Evolutionary conservation across 2,329 filamentous ascomycete species (phyloP), one percentile per base, ranked within the genome.

Genomic region (Lecanicillium sp.): DNA sequence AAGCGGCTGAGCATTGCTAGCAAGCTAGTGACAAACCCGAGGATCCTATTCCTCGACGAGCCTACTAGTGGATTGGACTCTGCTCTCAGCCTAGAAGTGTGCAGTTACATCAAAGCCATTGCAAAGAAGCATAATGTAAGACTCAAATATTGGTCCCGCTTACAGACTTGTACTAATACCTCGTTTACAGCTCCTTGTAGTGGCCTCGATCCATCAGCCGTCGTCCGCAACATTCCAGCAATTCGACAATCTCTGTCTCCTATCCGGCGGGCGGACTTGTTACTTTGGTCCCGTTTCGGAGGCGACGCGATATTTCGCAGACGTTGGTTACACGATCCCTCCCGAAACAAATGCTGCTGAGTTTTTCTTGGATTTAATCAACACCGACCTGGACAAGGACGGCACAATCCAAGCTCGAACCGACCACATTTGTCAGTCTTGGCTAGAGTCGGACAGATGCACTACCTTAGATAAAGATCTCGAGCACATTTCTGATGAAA

Each of bases 41-140:
- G 82, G 57, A 78, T 94, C 7, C 58, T 94, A 17, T 92, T 94
- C 53, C 63, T 94, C 22, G 85, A 92, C 53, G 85, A 92, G 58
- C 85, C 85, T 1, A 94, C 86, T 0, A 87, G 82, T 47, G 87
- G 87, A 8, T 66, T 94, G 9, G 87, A 94, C 56, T 89, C 84
- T 7, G 79, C 78, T 0, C 80, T 82, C 0, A 85, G 81, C 42
- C 80, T 68, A 47, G 84, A 94, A 57, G 83, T 94, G 16, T 78
- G 90, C 40, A 80, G 69, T 3, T 88, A 84, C 55, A 71, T 90
- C 35, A 78, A 73, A 51, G 64, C 69, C 9, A 70, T 88, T 20
- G 84, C 79, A 1, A 73, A 70, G 52, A 70, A 71, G 43, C 76
- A 85, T 53, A 82, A 81, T 42, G 77, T 81, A 49, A 44, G 70